phyloP scores from a whole-genome alignment of 2,329 filamentous ascomycete species.

The Daldinia sp. region DNA sequence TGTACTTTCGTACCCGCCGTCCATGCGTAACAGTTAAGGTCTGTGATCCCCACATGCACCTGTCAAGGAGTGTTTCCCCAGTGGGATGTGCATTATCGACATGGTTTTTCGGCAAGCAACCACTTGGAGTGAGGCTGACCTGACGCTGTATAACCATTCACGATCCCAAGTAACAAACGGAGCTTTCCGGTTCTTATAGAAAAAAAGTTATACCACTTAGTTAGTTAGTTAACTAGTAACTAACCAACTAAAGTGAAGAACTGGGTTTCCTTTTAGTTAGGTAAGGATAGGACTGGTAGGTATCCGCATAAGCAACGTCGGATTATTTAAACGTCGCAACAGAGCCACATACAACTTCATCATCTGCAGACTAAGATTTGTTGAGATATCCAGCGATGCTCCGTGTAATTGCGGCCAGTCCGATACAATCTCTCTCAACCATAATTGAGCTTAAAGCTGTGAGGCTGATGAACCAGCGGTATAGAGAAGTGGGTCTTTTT shows the following conservation, averaged over 20 bases:
- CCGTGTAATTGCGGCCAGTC: constrained; percentile 18
- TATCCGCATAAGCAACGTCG: neutral
- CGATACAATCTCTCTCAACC: constrained; percentile 16
- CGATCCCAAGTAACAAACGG: constrained; percentile 20
- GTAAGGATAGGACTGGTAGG: neutral
- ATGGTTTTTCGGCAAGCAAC: constrained; percentile 36
- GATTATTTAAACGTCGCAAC: constrained; percentile 1
- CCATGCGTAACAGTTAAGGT: constrained; percentile 25
- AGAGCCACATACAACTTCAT: constrained; percentile 8
- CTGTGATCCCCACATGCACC: constrained; percentile 35
- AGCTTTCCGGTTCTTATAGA: constrained; percentile 16
- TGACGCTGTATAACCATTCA: constrained; percentile 25
- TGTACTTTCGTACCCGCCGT: constrained; percentile 20
- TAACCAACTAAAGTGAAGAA: neutral
- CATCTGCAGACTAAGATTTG: constrained; percentile 7
- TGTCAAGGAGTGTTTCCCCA: constrained; percentile 44
- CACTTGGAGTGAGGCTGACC: constrained; percentile 39
- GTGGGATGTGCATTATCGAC: constrained; percentile 43
- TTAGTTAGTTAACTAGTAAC: neutral
- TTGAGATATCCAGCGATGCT: constrained; percentile 12
- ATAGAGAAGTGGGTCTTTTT: constrained; percentile 32
- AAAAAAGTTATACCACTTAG: neutral
- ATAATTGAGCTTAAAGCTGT: neutral
- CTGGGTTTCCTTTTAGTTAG: neutral
- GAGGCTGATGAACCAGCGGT: constrained; percentile 29